Conservation (phyloP, 352 stramenopile species). For the Thalassiosira oceanica region DNA sequence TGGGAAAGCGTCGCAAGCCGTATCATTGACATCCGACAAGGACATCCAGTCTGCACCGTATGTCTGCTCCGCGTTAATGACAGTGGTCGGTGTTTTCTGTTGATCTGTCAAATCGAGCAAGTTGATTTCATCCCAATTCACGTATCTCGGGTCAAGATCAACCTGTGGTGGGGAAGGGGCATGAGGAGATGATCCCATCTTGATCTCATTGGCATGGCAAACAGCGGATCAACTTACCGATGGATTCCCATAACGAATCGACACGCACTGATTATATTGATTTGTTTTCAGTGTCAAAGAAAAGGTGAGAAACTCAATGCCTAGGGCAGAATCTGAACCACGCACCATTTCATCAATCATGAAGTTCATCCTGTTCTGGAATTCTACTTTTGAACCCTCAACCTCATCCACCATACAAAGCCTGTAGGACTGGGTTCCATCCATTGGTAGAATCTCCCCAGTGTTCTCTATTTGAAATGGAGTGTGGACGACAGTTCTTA, state of each 20-base stretch:
- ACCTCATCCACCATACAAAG: conserved; percentile 21
- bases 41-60: conserved; percentile 18
- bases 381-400: conserved; percentile 9
- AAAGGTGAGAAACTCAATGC: too few species aligned
- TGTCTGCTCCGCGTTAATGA: conserved; percentile 28
- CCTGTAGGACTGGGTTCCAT: conserved; percentile 3
- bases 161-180: neutral
- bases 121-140: conserved; percentile 17
- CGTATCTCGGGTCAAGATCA: conserved; percentile 20
- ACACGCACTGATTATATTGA: conserved; percentile 1
- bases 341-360: conserved; percentile 5
- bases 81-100: neutral
- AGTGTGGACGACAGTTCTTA: conserved; percentile 16
- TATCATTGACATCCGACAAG: neutral
- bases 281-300: too few species aligned
- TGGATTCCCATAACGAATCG: conserved; percentile 22
- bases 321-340: too few species aligned
- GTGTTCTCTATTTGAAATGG: conserved; percentile 21
- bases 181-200: neutral
- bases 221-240: too few species aligned
- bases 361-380: conserved; percentile 21
- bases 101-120: conserved; percentile 8
- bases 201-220: neutral
- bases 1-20: conserved; percentile 17
- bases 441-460: conserved; percentile 17